Evolutionary conservation across 306 rosid species (phyloP).

Genomic region (Dalbergia cultrata): DNA sequence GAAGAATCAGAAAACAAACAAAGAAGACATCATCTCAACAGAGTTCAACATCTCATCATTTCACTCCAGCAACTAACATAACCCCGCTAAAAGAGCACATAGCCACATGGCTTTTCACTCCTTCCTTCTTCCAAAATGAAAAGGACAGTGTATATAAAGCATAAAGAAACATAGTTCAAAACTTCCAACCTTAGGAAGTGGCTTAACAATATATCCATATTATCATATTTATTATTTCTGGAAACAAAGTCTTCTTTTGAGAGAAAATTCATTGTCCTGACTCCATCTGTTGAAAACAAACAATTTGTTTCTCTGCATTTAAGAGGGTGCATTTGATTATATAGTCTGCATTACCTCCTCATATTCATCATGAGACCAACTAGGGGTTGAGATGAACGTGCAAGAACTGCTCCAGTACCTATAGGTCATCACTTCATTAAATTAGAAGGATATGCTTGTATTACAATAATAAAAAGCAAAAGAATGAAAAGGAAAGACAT

Average conservation of each 20-base stretch:
- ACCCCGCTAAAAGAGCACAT: not conserved
- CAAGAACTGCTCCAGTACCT: constrained; percentile 97
- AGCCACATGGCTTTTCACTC: not conserved
- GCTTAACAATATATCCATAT: constrained; percentile 26
- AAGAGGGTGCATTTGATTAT: constrained; percentile 37
- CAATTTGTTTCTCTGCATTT: constrained; percentile 16
- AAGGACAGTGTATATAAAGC: constrained; percentile 8
- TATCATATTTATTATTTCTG: constrained; percentile 1
- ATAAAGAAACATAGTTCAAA: constrained; percentile 11
- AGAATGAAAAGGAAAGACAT: constrained; percentile 24
- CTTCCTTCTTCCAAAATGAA: constrained; percentile 19
- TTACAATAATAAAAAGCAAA: constrained; percentile 42
- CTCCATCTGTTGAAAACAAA: constrained; percentile 23
- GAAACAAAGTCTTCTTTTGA: not conserved
- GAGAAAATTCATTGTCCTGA: not conserved
- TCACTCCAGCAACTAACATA: constrained; percentile 5
- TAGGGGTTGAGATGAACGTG: constrained; percentile 97
- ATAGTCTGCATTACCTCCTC: constrained; percentile 79
- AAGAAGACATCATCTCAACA: constrained; percentile 21
- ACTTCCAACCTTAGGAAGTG: constrained; percentile 28
- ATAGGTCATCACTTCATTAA: constrained; percentile 40
- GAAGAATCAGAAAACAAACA: constrained; percentile 9
- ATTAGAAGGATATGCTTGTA: constrained; percentile 35
- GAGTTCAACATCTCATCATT: constrained; percentile 8
- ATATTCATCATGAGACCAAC: constrained; percentile 97